Conservation (phyloP, 1,139 yeast species). For the Yamadazyma triangularis region DNA sequence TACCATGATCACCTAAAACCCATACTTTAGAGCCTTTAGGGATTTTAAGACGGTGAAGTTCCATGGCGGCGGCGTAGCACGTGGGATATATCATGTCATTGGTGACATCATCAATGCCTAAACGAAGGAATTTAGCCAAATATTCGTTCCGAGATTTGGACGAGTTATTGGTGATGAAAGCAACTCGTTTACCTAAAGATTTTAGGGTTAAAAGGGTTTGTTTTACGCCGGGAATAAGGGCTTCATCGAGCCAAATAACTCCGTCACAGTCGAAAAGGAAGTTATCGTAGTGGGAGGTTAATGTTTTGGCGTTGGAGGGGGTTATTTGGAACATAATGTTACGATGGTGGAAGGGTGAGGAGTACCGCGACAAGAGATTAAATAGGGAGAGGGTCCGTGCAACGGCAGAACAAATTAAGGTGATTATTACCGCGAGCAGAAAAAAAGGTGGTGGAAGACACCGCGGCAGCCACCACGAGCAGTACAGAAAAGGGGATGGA, state of each 20-base stretch:
- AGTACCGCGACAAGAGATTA: no score
- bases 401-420: no score
- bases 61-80: conserved; percentile 32
- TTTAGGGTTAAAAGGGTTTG: conserved; percentile 62
- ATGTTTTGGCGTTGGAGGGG: no score
- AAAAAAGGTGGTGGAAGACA: no score
- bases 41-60: conserved; percentile 20
- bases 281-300: conserved; percentile 71
- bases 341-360: no score
- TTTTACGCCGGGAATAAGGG: conserved; percentile 63
- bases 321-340: no score
- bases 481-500: no score
- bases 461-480: no score
- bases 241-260: conserved; percentile 83
- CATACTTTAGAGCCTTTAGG: conserved; percentile 54
- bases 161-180: conserved; percentile 39
- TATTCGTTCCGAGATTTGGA: conserved; percentile 32
- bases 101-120: conserved; percentile 28
- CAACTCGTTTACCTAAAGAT: conserved; percentile 25
- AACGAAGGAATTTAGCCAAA: conserved; percentile 24
- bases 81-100: conserved; percentile 35
- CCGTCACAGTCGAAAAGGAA: conserved; percentile 94
- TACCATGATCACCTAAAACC: conserved; percentile 83
- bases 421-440: no score
- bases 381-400: no score